phyloP scores from a whole-genome alignment of 2,329 filamentous ascomycete genomes.

The Fusarium succisae region DNA sequence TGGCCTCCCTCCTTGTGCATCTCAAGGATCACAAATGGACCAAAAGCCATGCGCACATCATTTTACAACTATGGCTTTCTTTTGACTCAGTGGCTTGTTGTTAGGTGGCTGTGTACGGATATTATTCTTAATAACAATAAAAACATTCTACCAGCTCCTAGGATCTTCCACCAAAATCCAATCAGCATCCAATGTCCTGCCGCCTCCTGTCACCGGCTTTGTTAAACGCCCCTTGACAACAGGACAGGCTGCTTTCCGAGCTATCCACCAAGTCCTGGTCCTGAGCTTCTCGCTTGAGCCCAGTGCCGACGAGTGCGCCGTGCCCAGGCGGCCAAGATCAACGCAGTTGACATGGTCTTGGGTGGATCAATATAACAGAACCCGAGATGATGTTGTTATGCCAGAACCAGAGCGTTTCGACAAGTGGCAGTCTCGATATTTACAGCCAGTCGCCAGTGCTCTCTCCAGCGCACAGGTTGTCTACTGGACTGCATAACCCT shows the following conservation, averaged over 20 bases:
- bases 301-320: conserved; percentile 41
- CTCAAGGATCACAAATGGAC: background rate
- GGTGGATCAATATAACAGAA: conserved; percentile 39
- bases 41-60: conserved; percentile 20
- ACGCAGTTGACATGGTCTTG: conserved; percentile 26
- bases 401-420: conserved; percentile 33
- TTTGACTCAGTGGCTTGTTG: background rate
- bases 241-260: conserved; percentile 28
- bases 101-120: conserved; percentile 3
- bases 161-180: conserved; percentile 17
- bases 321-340: conserved; percentile 36
- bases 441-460: conserved; percentile 9
- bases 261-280: conserved; percentile 36
- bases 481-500: conserved; percentile 1
- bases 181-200: conserved; percentile 25
- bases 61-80: background rate
- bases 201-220: conserved; percentile 32
- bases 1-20: conserved; percentile 22
- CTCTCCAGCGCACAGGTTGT: conserved; percentile 2
- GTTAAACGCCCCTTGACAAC: conserved; percentile 35
- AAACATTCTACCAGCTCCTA: conserved; percentile 24
- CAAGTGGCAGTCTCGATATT: conserved; percentile 21
- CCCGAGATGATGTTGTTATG: conserved; percentile 36
- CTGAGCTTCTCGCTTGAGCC: conserved; percentile 35
- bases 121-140: conserved; percentile 17